These are phyloP conservation scores for Colletotrichum falcatum DNA, from an alignment of 2,329 filamentous ascomycete genomes.

Conservation along the genomic window DNA sequence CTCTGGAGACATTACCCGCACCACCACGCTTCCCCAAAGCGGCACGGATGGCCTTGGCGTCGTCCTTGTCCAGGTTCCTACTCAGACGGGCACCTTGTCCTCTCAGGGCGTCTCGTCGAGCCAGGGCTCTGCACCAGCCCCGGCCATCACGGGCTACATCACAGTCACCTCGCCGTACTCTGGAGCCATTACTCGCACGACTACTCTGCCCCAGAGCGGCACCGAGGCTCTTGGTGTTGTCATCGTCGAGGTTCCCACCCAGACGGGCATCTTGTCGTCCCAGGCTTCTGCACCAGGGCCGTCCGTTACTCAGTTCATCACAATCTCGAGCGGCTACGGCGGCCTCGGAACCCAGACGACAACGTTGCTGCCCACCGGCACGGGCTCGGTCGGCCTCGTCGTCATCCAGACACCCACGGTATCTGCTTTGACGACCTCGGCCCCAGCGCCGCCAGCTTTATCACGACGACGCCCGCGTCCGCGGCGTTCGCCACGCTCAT, in stretches of 20 bases:
- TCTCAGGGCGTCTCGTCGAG: too few species aligned
- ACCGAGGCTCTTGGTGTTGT: constrained; percentile 1
- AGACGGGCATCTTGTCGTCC: not conserved
- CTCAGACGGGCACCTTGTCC: too few species aligned
- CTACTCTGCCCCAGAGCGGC: not conserved
- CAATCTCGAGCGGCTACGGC: not conserved
- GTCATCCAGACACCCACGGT: not conserved
- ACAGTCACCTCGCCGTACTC: not conserved
- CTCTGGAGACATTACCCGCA: too few species aligned
- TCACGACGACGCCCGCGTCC: constrained; percentile 7
- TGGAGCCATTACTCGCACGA: not conserved
- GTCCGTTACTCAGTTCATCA: not conserved
- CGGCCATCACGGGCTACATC: not conserved
- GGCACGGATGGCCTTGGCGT: too few species aligned
- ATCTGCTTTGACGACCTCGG: not conserved
- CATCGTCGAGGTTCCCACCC: not conserved
- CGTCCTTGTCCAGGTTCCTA: too few species aligned
- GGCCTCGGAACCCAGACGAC: not conserved
- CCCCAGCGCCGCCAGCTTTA: not conserved
- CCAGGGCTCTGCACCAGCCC: too few species aligned
- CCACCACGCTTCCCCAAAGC: too few species aligned
- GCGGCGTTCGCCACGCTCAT: constrained; percentile 20
- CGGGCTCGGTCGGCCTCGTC: not conserved
- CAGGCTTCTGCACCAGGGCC: not conserved
- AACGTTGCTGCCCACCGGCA: not conserved